Evolutionary conservation across 2,329 filamentous ascomycete species (phyloP), one percentile per base, ranked within the genome.

Genomic region (Elsinoe australis): DNA sequence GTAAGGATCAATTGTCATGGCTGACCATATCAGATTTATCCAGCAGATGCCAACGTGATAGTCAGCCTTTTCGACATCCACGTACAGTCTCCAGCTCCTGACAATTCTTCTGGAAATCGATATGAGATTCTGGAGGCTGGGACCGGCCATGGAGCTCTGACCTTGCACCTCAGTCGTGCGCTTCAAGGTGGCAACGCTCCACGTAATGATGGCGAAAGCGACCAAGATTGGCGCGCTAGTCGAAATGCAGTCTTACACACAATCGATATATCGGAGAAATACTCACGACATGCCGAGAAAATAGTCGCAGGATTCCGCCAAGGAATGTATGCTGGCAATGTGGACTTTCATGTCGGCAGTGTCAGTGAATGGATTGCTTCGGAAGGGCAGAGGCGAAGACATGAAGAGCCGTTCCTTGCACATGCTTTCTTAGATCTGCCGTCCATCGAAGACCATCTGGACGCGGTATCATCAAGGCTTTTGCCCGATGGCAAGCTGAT

Each of bases 51-150:
- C 14, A 82, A 76, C 54, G 68, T 85, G 24, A 89, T 92, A 46
- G 81, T 87, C 29, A 83, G 79, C 1, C 71, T 89, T 18, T 74
- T 94, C 17, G 85, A 92, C 61, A 71, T 92, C 35, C 81, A 90
- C 61, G 75, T 79, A 22, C 58, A 65, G 4, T 62, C 66, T 9
- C 49, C 34, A 10, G 56, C 64, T 10, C 54, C 57, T 4, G 58
- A 59, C 6, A 59, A 60, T 5, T 29, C 14, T 8, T 21, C 12
- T 1, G 28, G 52, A 15, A 64, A 69, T 6, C 76, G 73, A 0
- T 63, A 89, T 9, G 83, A 90, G 60, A 85, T 92, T 35, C 80
- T 92, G 46, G 87, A 92, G 65, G 85, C 85, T 38, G 86, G 87
- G 12, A 92, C 86, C 3, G 87, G 86, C n/a, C 85, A 89, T 71